Base-by-base conservation (phyloP, 345 rosid species). In the Rhodamnia argentea region DNA sequence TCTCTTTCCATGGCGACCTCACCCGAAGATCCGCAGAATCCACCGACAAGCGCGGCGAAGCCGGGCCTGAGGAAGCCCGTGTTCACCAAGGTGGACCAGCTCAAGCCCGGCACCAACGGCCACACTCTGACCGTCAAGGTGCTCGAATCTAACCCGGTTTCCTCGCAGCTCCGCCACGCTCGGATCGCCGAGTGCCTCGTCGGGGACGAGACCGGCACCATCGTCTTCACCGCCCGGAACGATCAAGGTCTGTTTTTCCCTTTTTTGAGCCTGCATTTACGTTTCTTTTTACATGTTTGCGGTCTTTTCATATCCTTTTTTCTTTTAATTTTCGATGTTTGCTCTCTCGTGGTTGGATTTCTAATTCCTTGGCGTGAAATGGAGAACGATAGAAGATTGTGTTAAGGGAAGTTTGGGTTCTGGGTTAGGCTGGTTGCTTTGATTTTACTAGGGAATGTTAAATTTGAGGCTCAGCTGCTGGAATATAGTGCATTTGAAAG, bases 111-210 rank as follows among this genome's bases (percentile, higher is more conserved):
- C 3, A 91, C 93, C 76, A 83, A 81, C 18, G 93, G 93, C 75
- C 93, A 91, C 88, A 91, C 88, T 26, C 83, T 91, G 82, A 87
- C 42, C 70, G 94, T 85, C 14, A 86, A 89, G 86, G 92, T 92
- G 32, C n/a, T 92, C 29, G 56, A 84, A 51, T 84, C 92, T 42
- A 85, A 86, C 55, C 55, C 85, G 3, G 92, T 92, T 54, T 75
- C 86, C 55, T 90, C 82, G 29, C 91, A 88, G 60, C 86, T 88
- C 44, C 89, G 92, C 62, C 85, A 86, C 44, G 85, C 89, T 10
- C 88, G 90, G 55, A 87, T 91, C 84, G 91, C 94, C 12, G 93
- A 92, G 88, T 92, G 93, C 82, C 88, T 92, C n/a, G 29, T 92
- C 27, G 94, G 94, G 51, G 94, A 92, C 52, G 93, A 91, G 85